phyloP scores from a whole-genome alignment of 768 basidiomycete species.

The Nidula microcarpa region DNA sequence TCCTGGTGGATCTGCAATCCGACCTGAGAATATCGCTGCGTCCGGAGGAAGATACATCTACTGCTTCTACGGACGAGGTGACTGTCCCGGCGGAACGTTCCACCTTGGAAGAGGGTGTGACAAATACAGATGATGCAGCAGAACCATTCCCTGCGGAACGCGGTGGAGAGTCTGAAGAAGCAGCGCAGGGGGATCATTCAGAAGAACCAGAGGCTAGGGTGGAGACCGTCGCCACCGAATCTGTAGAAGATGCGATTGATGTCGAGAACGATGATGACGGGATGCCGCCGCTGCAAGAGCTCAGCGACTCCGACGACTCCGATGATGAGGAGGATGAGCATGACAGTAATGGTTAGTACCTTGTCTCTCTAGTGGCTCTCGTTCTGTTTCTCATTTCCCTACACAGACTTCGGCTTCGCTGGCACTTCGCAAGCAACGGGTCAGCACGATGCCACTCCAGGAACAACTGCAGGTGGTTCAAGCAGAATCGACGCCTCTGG shows the following conservation, averaged over 20 bases:
- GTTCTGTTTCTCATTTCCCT: not conserved
- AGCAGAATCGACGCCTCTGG: conserved; percentile 30
- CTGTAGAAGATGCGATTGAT: not conserved
- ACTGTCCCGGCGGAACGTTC: not conserved
- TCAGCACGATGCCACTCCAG: not conserved
- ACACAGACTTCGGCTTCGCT: no score
- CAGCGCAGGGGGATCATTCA: not conserved
- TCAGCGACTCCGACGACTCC: conserved; percentile 31
- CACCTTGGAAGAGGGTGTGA: not conserved
- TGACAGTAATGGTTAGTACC: conserved; percentile 17
- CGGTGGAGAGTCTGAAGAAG: not conserved
- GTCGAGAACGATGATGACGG: conserved; percentile 6
- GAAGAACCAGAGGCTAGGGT: not conserved
- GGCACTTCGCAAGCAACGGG: no score
- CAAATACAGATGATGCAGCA: not conserved
- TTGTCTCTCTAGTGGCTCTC: not conserved
- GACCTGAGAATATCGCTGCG: conserved; percentile 67
- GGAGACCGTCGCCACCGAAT: not conserved
- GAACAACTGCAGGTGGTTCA: conserved; percentile 11
- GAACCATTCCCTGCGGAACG: not conserved
- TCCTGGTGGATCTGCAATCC: conserved; percentile 72
- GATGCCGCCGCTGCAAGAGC: conserved; percentile 26
- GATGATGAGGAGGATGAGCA: conserved; percentile 26
- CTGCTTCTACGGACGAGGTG: not conserved
- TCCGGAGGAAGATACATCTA: conserved; percentile 21